Evolutionary conservation across 192 early-diverging fungal species (phyloP).

Genomic region (Dimargaris xerosporica): DNA sequence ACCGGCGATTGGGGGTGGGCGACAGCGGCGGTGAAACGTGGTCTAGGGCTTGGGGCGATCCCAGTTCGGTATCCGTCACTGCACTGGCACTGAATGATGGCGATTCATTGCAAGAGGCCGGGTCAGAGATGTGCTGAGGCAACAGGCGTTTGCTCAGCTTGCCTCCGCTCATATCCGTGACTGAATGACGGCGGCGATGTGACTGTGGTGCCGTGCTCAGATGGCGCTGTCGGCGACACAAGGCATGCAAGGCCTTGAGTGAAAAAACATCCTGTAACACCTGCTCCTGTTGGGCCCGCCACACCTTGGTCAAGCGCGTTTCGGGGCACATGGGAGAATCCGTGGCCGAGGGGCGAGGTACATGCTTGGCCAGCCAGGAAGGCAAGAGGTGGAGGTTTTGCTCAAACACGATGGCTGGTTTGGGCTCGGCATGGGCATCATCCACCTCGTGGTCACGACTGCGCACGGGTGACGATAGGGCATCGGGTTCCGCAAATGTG

Average conservation of each 20-base stretch:
- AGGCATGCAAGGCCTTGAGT: conserved; percentile 60
- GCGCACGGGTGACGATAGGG: not conserved
- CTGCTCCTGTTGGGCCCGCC: conserved; percentile 71
- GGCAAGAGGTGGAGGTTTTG: conserved; percentile 81
- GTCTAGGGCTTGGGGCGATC: not conserved
- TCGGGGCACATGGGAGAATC: conserved; percentile 5
- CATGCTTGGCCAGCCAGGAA: conserved; percentile 37
- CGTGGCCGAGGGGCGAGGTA: not conserved
- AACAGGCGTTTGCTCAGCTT: conserved; percentile 10
- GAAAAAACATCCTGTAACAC: conserved; percentile 83
- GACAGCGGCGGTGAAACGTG: not conserved
- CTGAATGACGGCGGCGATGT: conserved; percentile 34
- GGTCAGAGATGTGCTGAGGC: conserved; percentile 8
- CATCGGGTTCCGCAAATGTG: conserved; percentile 39
- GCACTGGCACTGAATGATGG: conserved; percentile 11
- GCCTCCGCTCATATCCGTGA: conserved; percentile 25
- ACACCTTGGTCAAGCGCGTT: conserved; percentile 31
- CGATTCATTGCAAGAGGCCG: not conserved
- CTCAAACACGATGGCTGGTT: conserved; percentile 75
- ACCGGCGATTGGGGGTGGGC: not conserved
- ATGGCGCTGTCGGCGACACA: conserved; percentile 45
- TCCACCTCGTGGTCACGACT: conserved; percentile 6
- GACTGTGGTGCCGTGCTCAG: conserved; percentile 19
- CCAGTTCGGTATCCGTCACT: not conserved
- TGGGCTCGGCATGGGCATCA: conserved; percentile 17